Base-by-base conservation (phyloP, 805 yeast genomes). In the Cyberlindnera japonica region DNA sequence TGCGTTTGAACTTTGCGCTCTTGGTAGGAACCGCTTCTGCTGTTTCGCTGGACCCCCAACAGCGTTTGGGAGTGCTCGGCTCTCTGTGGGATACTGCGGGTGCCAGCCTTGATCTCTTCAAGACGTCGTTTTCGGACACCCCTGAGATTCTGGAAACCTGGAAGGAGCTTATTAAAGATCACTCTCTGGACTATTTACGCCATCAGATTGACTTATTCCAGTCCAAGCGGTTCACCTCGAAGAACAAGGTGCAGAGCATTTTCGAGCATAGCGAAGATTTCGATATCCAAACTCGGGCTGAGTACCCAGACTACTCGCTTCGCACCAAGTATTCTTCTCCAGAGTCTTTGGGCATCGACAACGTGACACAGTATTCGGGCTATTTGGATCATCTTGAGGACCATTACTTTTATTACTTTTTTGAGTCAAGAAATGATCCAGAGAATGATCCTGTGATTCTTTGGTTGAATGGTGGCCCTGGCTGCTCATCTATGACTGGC, bases 391-490 rank as follows among this genome's bases (percentile, higher is more conserved):
- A 82, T 40, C 70, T 67, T 38, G 81, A 79, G 37, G 84, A 81
- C 50, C 90, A 89, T 66, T 95, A 86, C 63, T 81, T 90, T 61
- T 91, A 90, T 63, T 91, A 81, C 69, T 81, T 83, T 56, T 91
- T 91, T 53, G 97, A 90, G 64, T 83, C 95, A 38, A 79, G 96
- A 67, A 81, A 81, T 55, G 88, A 87, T 61, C 97, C 97, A 4
- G 65, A 62, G 39, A 85, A 69, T 38, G 97, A 91, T 63, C 97
- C 97, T 2, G 73, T 89, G 17, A 74, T 91, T 40, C 64, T 83
- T 48, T 84, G 91, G 98, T 70, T 90, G 53, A 90, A 90, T 59
- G 97, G 97, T 49, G 96, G 97, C 5, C 97, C 97, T 26, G 97
- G 97, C 11, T 90, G 97, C 60, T 86, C 96, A 0, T 86, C 96